Evolutionary conservation across 345 rosid genomes (phyloP).

Genomic region (Brassica rapa): DNA sequence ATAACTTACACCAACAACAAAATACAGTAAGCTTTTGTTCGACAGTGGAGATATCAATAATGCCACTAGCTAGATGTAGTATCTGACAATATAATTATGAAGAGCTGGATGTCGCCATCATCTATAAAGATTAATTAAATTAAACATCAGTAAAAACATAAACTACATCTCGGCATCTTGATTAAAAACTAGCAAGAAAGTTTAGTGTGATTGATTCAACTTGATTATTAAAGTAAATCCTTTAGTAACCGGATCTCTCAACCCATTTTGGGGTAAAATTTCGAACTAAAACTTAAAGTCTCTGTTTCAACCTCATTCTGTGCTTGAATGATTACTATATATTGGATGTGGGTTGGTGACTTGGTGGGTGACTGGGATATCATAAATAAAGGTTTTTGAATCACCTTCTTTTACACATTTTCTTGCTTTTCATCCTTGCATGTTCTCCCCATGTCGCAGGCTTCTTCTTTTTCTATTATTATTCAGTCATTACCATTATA

Average conservation of each 20-base stretch:
- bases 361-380: neutral
- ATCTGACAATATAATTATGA: neutral
- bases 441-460: neutral
- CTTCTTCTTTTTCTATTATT: neutral
- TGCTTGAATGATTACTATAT: neutral
- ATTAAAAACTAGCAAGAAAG: neutral
- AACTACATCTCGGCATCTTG: neutral
- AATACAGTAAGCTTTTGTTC: neutral
- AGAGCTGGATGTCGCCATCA: neutral
- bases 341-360: slow-evolving; percentile 7
- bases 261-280: neutral
- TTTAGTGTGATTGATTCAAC: neutral
- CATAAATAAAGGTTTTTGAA: neutral
- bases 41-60: slow-evolving; percentile 1
- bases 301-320: neutral
- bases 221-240: neutral
- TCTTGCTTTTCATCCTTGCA: neutral
- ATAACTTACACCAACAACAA: neutral
- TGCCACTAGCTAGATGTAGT: neutral
- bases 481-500: neutral
- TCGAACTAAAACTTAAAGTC: neutral
- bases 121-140: neutral
- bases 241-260: neutral
- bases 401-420: neutral
- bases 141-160: neutral